Evolutionary conservation across 805 yeast genomes (phyloP).

Genomic region (Candida pseudofarinosa): DNA sequence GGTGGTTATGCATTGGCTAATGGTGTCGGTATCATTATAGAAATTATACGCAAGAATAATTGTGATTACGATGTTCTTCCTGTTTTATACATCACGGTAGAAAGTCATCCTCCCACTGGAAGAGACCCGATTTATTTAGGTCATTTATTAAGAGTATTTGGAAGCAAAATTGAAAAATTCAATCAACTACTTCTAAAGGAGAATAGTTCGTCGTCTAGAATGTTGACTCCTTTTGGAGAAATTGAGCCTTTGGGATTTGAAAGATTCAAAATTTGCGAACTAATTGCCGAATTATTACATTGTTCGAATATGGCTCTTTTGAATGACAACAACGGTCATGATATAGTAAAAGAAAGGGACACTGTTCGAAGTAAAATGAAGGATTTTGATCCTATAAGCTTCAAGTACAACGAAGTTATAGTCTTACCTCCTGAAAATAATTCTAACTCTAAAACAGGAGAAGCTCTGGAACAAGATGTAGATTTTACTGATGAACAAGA

Average conservation of each 20-base stretch:
- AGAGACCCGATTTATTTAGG: slow-evolving; percentile 46
- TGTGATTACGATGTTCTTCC: slow-evolving; percentile 45
- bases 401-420: slow-evolving; percentile 42
- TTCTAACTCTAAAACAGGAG: neutral
- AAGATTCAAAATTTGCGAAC: slow-evolving; percentile 43
- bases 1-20: slow-evolving; percentile 47
- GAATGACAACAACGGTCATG: slow-evolving; percentile 42
- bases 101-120: slow-evolving; percentile 45
- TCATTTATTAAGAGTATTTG: slow-evolving; percentile 38
- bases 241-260: slow-evolving; percentile 44
- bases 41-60: slow-evolving; percentile 42
- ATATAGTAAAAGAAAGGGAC: slow-evolving; percentile 37
- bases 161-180: slow-evolving; percentile 33
- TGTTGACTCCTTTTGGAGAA: slow-evolving; percentile 32
- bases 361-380: slow-evolving; percentile 36
- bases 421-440: slow-evolving; percentile 23
- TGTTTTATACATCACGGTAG: slow-evolving; percentile 41
- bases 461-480: slow-evolving; percentile 6
- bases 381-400: slow-evolving; percentile 40
- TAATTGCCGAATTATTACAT: slow-evolving; percentile 44
- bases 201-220: slow-evolving; percentile 7
- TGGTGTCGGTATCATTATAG: slow-evolving; percentile 46
- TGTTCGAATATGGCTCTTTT: slow-evolving; percentile 45
- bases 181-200: slow-evolving; percentile 27
- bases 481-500: slow-evolving; percentile 6